A percentile compares a stretch with the other conserved stretches of the same genome.
These are phyloP conservation scores for Pezicula radicicola DNA, from an alignment of 2,329 filamentous ascomycete genomes.

Conservation along the genomic window DNA sequence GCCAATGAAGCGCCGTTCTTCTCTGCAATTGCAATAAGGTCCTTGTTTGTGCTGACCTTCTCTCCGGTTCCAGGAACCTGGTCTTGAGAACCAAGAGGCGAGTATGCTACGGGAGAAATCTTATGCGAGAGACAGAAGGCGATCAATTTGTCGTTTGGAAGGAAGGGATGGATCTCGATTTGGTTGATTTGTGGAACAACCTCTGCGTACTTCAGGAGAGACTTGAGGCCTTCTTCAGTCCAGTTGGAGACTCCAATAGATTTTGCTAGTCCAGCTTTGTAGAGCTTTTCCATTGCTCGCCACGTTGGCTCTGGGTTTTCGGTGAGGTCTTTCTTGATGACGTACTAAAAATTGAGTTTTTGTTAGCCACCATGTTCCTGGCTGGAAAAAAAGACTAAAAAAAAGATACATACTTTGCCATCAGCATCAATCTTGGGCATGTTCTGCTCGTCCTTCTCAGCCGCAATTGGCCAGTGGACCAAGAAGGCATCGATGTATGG, in stretches of 20 bases:
- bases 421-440: conserved; percentile 49
- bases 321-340: conserved; percentile 62
- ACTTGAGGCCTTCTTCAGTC: conserved; percentile 49
- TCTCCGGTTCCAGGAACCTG: conserved; percentile 64
- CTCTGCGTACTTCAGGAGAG: conserved; percentile 44
- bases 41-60: conserved; percentile 59
- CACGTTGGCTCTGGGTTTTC: conserved; percentile 66
- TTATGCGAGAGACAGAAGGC: conserved; percentile 65
- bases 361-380: neutral
- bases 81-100: conserved; percentile 62
- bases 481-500: conserved; percentile 80
- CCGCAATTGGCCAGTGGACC: conserved; percentile 77
- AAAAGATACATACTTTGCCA: conserved; percentile 39
- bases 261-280: conserved; percentile 54
- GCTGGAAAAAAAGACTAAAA: neutral
- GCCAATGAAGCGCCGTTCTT: conserved; percentile 59
- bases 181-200: conserved; percentile 50
- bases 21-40: conserved; percentile 60
- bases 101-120: conserved; percentile 72
- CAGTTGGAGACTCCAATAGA: conserved; percentile 62
- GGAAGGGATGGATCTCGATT: conserved; percentile 72
- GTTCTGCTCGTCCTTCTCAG: conserved; percentile 75
- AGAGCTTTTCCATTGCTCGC: conserved; percentile 70
- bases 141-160: conserved; percentile 67
- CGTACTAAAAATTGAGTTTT: conserved; percentile 37